Conservation (phyloP, 2,329 filamentous ascomycete species). For the Colletotrichum liriopes region DNA sequence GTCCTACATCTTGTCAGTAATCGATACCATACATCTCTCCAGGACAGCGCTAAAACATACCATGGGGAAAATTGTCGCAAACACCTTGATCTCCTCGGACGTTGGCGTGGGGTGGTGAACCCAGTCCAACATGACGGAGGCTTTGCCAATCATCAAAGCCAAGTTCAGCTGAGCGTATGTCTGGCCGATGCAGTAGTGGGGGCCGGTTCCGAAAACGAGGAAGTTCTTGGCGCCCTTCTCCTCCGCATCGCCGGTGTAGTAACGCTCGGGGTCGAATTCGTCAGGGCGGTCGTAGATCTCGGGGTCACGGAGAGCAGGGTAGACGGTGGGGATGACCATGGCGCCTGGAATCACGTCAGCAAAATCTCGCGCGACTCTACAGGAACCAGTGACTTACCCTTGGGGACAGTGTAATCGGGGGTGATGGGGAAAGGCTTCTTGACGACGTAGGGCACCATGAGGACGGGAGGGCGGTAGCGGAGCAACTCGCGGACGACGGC, state of each 20-base stretch:
- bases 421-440: constrained; percentile 97
- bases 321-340: constrained; percentile 95
- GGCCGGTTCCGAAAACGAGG: constrained; percentile 94
- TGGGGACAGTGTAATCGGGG: constrained; percentile 89
- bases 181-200: constrained; percentile 97
- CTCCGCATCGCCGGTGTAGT: constrained; percentile 91
- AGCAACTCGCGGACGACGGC: constrained; percentile 93
- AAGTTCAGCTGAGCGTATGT: constrained; percentile 92
- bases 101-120: constrained; percentile 85
- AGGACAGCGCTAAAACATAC: constrained; percentile 65
- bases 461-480: constrained; percentile 93
- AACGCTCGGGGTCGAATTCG: constrained; percentile 90
- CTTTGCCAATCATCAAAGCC: constrained; percentile 91
- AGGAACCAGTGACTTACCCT: constrained; percentile 67
- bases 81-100: constrained; percentile 97
- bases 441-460: constrained; percentile 95
- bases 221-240: constrained; percentile 92
- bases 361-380: neutral
- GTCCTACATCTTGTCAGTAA: constrained; percentile 69
- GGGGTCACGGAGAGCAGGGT: constrained; percentile 90
- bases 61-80: constrained; percentile 98
- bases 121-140: constrained; percentile 90
- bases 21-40: constrained; percentile 30
- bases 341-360: constrained; percentile 67
- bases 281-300: constrained; percentile 94